Percentiles rank a stretch among this genome's conserved stretches.
Conservation (phyloP, 805 yeast species). For the Nakazawaea holstii region DNA sequence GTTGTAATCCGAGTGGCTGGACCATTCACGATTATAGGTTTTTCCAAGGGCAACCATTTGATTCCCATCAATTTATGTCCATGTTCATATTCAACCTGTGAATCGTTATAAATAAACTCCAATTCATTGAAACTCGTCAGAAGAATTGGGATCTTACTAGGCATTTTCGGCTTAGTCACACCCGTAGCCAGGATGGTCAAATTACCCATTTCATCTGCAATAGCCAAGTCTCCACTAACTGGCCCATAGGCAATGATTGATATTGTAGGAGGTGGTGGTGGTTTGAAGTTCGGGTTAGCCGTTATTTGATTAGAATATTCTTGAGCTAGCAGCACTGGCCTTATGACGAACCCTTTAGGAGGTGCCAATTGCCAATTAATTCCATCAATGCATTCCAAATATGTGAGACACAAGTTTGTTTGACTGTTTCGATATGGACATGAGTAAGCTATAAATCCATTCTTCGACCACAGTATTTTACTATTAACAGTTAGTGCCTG, state of each 20-base stretch:
- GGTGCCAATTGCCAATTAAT: conserved; percentile 70
- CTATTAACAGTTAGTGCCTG: conserved; percentile 3
- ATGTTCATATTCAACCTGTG: conserved; percentile 16
- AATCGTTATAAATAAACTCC: conserved; percentile 45
- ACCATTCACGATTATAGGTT: conserved; percentile 53
- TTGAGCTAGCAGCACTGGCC: conserved; percentile 19
- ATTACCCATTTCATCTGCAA: conserved; percentile 68
- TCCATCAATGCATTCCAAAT: conserved; percentile 72
- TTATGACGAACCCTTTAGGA: conserved; percentile 33
- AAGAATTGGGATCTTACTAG: conserved; percentile 21
- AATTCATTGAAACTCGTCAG: conserved; percentile 33
- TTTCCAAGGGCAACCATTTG: conserved; percentile 73
- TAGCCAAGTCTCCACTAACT: conserved; percentile 75
- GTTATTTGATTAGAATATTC: neutral
- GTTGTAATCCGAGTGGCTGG: conserved; percentile 42
- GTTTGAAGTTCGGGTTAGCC: conserved; percentile 25
- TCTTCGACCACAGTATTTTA: conserved; percentile 70
- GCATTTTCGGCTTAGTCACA: conserved; percentile 29
- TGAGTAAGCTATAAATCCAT: conserved; percentile 77
- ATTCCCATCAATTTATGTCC: conserved; percentile 39
- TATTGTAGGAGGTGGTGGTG: conserved; percentile 21
- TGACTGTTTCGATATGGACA: conserved; percentile 28
- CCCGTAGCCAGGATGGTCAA: conserved; percentile 53
- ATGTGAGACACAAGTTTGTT: conserved; percentile 50
- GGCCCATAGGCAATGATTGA: conserved; percentile 66